Evolutionary conservation across 2,329 filamentous ascomycete species (phyloP).

Genomic region (Dactylella cylindrospora): DNA sequence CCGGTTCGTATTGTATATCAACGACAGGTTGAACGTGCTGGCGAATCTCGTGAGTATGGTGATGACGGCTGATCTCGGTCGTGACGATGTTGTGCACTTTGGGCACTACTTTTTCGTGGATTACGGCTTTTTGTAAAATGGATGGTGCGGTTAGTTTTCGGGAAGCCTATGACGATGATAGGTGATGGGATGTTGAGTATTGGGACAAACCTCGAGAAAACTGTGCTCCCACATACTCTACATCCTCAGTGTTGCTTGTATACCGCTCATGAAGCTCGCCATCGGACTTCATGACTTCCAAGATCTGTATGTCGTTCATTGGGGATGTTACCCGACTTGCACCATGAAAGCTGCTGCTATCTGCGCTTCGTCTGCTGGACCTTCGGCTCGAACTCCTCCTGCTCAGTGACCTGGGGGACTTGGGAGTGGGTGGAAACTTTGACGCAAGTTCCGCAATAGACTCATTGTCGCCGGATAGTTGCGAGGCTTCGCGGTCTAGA

Average conservation of each 20-base stretch:
- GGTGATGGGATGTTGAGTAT: background rate
- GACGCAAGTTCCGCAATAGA: slow-evolving; percentile 39
- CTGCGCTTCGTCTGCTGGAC: slow-evolving; percentile 20
- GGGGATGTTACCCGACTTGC: slow-evolving; percentile 11
- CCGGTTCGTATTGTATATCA: slow-evolving; percentile 22
- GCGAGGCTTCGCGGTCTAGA: too few species aligned
- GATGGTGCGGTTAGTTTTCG: background rate
- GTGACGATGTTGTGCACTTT: slow-evolving; percentile 31
- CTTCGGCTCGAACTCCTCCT: too few species aligned
- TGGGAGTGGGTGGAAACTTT: slow-evolving; percentile 29
- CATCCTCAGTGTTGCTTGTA: slow-evolving; percentile 12
- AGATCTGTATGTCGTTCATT: slow-evolving; percentile 24
- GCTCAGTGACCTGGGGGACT: slow-evolving; percentile 28
- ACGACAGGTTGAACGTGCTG: slow-evolving; percentile 32
- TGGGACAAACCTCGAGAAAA: slow-evolving; percentile 16
- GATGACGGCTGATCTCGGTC: slow-evolving; percentile 34
- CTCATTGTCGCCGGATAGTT: slow-evolving; percentile 21
- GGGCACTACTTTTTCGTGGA: slow-evolving; percentile 25
- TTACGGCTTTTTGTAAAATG: slow-evolving; percentile 16
- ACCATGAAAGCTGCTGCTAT: slow-evolving; percentile 5
- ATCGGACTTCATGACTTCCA: slow-evolving; percentile 30
- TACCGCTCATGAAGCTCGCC: slow-evolving; percentile 40
- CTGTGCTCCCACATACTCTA: slow-evolving; percentile 3
- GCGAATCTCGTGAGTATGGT: slow-evolving; percentile 37
- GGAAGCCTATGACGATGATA: background rate